Percentiles rank a stretch among this genome's conserved stretches.
Conservation (phyloP, 2,329 filamentous ascomycete genomes). For the Claviceps capensis region DNA sequence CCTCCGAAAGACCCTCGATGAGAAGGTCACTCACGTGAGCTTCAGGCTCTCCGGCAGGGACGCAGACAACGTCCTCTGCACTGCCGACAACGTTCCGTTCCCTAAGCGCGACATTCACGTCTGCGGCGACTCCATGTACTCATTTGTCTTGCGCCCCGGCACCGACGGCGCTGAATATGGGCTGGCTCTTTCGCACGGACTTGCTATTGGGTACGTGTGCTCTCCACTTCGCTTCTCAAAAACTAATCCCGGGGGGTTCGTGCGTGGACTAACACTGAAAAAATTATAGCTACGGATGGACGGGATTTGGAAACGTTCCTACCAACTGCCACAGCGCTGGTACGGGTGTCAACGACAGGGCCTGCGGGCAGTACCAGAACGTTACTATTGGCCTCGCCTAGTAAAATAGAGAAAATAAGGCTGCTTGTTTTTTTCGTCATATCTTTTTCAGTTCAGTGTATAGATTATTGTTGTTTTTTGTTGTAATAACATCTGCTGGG, state of each 20-base stretch:
- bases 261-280: not conserved
- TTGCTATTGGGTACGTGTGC: conserved; percentile 10
- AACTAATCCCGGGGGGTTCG: no score
- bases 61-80: conserved; percentile 9
- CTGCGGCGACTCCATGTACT: conserved; percentile 16
- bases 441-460: no score
- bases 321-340: not conserved
- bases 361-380: no score
- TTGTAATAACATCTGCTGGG: no score
- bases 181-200: not conserved
- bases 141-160: conserved; percentile 13
- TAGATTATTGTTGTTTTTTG: no score
- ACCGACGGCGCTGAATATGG: not conserved
- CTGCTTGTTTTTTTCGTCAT: no score
- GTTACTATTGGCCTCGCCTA: no score
- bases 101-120: conserved; percentile 7
- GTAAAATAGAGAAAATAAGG: no score
- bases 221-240: no score
- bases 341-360: not conserved
- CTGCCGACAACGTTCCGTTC: conserved; percentile 2
- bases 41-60: conserved; percentile 12
- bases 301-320: not conserved
- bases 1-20: conserved; percentile 10
- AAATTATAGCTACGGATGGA: not conserved
- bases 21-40: conserved; percentile 5